Evolutionary conservation across 805 yeast genomes (phyloP).

Genomic region (Pichia rugopelliculosa): DNA sequence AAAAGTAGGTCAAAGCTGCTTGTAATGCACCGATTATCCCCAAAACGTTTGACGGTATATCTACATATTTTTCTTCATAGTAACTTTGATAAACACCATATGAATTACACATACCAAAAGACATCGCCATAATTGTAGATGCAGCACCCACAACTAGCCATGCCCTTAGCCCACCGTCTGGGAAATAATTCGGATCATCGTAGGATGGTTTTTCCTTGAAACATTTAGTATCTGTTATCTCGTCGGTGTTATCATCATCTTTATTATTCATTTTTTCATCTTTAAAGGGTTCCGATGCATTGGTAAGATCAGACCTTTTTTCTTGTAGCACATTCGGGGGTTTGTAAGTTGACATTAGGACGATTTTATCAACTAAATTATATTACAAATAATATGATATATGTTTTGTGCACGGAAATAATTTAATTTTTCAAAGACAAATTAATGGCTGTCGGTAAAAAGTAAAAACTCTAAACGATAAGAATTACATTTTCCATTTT

Average conservation of each 20-base stretch:
- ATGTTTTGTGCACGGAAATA: too few relatives aligned
- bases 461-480: too few relatives aligned
- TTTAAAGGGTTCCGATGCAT: too few relatives aligned
- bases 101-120: constrained; percentile 54
- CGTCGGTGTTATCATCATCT: not conserved
- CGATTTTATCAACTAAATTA: too few relatives aligned
- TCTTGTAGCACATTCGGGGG: too few relatives aligned
- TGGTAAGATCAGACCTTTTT: too few relatives aligned
- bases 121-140: constrained; percentile 37
- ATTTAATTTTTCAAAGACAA: too few relatives aligned
- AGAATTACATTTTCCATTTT: too few relatives aligned
- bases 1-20: constrained; percentile 36
- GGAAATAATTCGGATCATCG: not conserved
- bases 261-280: not conserved
- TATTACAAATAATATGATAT: too few relatives aligned
- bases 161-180: constrained; percentile 43
- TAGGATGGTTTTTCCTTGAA: not conserved
- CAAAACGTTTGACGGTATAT: constrained; percentile 38
- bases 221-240: not conserved
- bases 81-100: constrained; percentile 52
- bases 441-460: too few relatives aligned
- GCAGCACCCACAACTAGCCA: constrained; percentile 49
- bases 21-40: constrained; percentile 51
- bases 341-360: too few relatives aligned
- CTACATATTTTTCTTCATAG: constrained; percentile 36